Evolutionary conservation across 2,329 filamentous ascomycete species (phyloP).

Genomic region (Thielaviopsis populi): DNA sequence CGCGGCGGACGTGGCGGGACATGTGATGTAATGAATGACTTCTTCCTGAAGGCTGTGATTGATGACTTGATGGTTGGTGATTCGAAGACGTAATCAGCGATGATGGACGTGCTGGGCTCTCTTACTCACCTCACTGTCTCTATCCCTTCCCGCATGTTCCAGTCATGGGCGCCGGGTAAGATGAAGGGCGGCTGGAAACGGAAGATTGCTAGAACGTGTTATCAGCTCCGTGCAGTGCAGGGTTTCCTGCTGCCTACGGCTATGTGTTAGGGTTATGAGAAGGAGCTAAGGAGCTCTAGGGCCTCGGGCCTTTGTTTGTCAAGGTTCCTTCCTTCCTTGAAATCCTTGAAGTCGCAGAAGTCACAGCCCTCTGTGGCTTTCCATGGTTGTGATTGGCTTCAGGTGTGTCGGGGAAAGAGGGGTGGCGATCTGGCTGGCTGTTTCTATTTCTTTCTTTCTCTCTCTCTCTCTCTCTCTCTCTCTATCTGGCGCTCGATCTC

Average conservation of each 20-base stretch:
- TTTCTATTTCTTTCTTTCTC: too few species aligned
- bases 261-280: not conserved
- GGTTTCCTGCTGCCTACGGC: not conserved
- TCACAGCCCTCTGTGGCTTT: not conserved
- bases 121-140: not conserved
- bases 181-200: not conserved
- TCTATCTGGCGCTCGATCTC: too few species aligned
- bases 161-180: not conserved
- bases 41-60: not conserved
- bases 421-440: not conserved
- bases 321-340: not conserved
- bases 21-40: not conserved
- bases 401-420: not conserved
- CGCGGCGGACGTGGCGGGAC: not conserved
- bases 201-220: not conserved
- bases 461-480: too few species aligned
- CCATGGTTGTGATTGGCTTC: not conserved
- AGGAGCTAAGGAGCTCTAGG: not conserved
- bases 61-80: not conserved
- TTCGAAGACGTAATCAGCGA: not conserved
- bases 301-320: constrained; percentile 4
- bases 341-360: not conserved
- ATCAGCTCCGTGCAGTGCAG: not conserved
- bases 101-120: not conserved
- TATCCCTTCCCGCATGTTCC: not conserved